phyloP scores from a whole-genome alignment of 495 filamentous ascomycete species.

The Trypethelium eluteriae region DNA sequence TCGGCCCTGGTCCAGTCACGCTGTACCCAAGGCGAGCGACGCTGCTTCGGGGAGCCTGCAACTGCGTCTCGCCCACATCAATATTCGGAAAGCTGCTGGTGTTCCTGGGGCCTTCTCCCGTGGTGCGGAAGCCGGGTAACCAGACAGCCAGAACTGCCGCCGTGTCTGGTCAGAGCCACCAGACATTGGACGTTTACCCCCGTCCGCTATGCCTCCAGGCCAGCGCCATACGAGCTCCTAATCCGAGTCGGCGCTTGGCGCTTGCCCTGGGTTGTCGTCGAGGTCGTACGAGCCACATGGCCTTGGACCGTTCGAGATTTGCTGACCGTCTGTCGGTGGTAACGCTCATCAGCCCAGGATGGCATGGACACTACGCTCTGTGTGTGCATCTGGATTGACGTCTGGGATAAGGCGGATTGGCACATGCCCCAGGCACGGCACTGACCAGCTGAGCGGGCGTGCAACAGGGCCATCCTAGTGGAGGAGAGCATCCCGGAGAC shows the following conservation, averaged over 20 bases:
- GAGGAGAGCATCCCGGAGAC: neutral
- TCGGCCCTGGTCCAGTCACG: neutral
- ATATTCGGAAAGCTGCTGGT: neutral
- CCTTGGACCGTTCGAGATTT: conserved; percentile 11
- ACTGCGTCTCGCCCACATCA: conserved; percentile 1
- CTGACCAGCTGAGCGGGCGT: conserved; percentile 4
- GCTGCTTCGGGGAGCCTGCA: neutral
- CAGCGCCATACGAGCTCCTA: neutral
- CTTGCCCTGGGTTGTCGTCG: neutral
- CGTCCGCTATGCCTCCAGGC: neutral
- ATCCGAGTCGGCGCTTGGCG: neutral
- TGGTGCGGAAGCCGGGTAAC: conserved; percentile 9
- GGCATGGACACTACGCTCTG: neutral
- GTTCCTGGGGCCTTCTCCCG: conserved; percentile 6
- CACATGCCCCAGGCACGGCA: conserved; percentile 2
- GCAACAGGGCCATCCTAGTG: neutral
- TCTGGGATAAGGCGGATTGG: conserved; percentile 7
- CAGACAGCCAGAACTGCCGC: neutral
- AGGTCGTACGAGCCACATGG: conserved; percentile 9
- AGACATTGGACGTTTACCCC: conserved; percentile 1
- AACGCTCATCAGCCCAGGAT: neutral
- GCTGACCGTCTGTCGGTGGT: neutral
- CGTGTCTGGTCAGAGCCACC: neutral
- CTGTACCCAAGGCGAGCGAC: neutral
- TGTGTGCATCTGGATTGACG: conserved; percentile 11